Conservation (phyloP, 2,329 filamentous ascomycete genomes). For the Cadophora gregata region DNA sequence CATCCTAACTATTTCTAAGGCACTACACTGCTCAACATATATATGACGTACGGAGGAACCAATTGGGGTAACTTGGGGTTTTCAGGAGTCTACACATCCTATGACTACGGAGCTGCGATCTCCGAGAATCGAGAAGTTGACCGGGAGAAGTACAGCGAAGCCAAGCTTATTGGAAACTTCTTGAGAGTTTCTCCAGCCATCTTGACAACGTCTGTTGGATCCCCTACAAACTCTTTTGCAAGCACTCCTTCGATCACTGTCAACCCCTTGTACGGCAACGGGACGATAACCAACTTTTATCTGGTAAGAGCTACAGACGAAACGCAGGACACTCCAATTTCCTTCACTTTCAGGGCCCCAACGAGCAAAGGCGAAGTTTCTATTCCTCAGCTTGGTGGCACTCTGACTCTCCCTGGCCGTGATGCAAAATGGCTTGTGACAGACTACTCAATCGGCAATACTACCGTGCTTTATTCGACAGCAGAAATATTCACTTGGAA, state of each 20-base stretch:
- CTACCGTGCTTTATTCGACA: constrained; percentile 66
- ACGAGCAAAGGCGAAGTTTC: constrained; percentile 61
- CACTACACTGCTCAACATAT: constrained; percentile 70
- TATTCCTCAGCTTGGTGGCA: constrained; percentile 62
- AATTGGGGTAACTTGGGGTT: constrained; percentile 82
- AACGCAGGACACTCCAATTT: constrained; percentile 14
- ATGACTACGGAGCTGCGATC: constrained; percentile 13
- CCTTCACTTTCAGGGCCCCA: constrained; percentile 50
- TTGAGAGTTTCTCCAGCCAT: constrained; percentile 32
- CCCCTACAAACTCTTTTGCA: neutral
- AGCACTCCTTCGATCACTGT: constrained; percentile 46
- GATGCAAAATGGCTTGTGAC: constrained; percentile 71
- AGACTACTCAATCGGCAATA: constrained; percentile 65
- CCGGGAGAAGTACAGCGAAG: constrained; percentile 30
- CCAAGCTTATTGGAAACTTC: constrained; percentile 36
- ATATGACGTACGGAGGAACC: constrained; percentile 80
- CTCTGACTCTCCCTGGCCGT: constrained; percentile 61
- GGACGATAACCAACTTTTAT: constrained; percentile 63
- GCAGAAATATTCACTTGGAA: constrained; percentile 73
- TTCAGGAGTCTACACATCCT: constrained; percentile 8
- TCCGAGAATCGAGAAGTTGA: constrained; percentile 53
- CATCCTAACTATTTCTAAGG: constrained; percentile 58
- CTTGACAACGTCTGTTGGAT: constrained; percentile 52
- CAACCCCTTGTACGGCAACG: constrained; percentile 62
- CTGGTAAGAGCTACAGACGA: constrained; percentile 70